Conservation (phyloP, 1,284 basidiomycete species). For the Leccinum fallax region DNA sequence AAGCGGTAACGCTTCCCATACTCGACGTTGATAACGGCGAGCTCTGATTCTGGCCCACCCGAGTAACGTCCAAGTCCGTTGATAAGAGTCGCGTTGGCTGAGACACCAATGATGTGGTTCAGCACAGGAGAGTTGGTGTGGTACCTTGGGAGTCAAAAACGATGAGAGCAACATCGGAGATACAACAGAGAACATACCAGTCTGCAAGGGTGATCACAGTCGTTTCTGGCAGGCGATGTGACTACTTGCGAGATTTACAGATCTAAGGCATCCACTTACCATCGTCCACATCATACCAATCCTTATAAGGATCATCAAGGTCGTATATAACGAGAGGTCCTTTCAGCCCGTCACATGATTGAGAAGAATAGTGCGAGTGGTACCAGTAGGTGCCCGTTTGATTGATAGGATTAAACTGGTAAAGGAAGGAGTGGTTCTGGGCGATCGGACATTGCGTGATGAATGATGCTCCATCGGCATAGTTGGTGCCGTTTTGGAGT, state of each 20-base stretch:
- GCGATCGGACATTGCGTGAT: slow-evolving; percentile 50
- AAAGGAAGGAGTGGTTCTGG: slow-evolving; percentile 39
- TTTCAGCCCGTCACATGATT: slow-evolving; percentile 35
- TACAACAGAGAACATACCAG: slow-evolving; percentile 18
- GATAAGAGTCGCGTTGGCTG: slow-evolving; percentile 40
- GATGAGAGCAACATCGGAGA: neutral
- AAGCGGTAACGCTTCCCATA: slow-evolving; percentile 42
- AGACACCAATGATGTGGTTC: slow-evolving; percentile 20
- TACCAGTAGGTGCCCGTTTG: slow-evolving; percentile 49
- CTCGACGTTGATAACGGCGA: slow-evolving; percentile 35
- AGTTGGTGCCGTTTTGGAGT: slow-evolving; percentile 30
- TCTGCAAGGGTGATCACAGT: slow-evolving; percentile 35
- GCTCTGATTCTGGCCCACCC: slow-evolving; percentile 34
- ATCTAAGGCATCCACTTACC: slow-evolving; percentile 25
- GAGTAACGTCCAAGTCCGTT: slow-evolving; percentile 50
- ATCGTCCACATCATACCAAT: slow-evolving; percentile 39
- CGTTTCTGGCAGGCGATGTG: slow-evolving; percentile 19
- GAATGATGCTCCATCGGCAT: slow-evolving; percentile 29
- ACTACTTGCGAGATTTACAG: neutral
- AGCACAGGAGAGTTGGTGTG: slow-evolving; percentile 26
- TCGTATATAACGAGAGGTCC: slow-evolving; percentile 38
- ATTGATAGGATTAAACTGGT: slow-evolving; percentile 35
- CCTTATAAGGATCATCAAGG: slow-evolving; percentile 34
- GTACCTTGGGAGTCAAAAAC: slow-evolving; percentile 36
- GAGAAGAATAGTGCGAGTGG: slow-evolving; percentile 45